phyloP scores from a whole-genome alignment of 495 filamentous ascomycete genomes.

The Penicillium tannophilum region DNA sequence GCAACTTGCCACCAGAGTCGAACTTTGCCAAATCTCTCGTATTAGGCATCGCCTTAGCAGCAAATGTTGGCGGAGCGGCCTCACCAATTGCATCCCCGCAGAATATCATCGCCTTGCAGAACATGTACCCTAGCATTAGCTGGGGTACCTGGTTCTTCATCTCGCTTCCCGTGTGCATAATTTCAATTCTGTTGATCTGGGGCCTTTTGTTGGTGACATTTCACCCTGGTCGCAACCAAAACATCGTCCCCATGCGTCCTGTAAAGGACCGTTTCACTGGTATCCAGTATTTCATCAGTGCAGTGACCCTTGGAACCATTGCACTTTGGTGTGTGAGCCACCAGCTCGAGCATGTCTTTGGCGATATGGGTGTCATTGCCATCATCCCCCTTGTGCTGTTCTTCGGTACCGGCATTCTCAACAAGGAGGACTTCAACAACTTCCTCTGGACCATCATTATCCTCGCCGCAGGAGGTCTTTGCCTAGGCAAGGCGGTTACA shows the following conservation, averaged over 20 bases:
- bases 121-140: conserved; percentile 86
- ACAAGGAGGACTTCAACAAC: conserved; percentile 99
- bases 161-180: conserved; percentile 86
- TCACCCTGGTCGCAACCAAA: conserved; percentile 77
- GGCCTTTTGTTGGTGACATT: conserved; percentile 80
- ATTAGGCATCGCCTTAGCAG: conserved; percentile 91
- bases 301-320: conserved; percentile 86
- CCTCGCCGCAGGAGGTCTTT: conserved; percentile 89
- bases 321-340: conserved; percentile 89
- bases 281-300: conserved; percentile 87
- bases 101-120: conserved; percentile 93
- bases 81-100: conserved; percentile 96
- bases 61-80: conserved; percentile 94
- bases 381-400: conserved; percentile 95
- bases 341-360: conserved; percentile 82
- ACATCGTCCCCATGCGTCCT: conserved; percentile 88
- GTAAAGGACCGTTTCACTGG: conserved; percentile 87
- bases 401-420: conserved; percentile 95
- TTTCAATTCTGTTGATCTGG: conserved; percentile 91
- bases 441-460: conserved; percentile 99
- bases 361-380: conserved; percentile 97
- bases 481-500: conserved; percentile 92
- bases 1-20: conserved; percentile 87
- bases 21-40: conserved; percentile 94
- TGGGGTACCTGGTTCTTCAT: conserved; percentile 99